Evolutionary conservation across 352 stramenopile genomes (phyloP), one percentile per base, ranked within the genome.

Genomic region (Pythium dissimile): DNA sequence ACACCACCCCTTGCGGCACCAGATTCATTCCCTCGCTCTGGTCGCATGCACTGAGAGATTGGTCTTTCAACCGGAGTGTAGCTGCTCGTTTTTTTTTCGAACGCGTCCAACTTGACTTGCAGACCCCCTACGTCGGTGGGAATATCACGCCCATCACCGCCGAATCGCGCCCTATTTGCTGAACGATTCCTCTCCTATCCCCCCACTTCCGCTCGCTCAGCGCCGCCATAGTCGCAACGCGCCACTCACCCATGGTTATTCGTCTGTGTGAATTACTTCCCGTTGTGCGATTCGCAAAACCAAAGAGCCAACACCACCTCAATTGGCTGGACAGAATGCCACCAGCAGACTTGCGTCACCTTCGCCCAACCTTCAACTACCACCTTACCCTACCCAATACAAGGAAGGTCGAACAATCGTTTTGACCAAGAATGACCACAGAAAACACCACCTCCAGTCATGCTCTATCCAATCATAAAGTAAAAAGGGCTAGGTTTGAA

Each of bases 191-290:
- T 9, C 43, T 24, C 7, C 8, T 26, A 15, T 26, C 43, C 43
- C 43, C 27, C 27, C 27, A 2, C 16, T 6, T 30, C 26, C 27
- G 24, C 27, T 18, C 5, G 27, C 37, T 16, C 21, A 15, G 11
- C 54, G 18, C 15, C 16, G n/a, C 48, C 42, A 34, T 30, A 43
- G 23, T 24, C 50, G 18, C 41, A 21, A 2, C n/a, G n/a, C 34
- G 18, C 43, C 42, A 65, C 62, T 64, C 55, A 69, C 55, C 62
- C 62, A 69, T 69, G 38, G 62, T 69, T 69, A 43, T 57, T 69
- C 54, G 62, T 69, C 62, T 69, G 54, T 69, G 62, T 69, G 62
- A 54, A 63, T 61, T 60, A 69, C 62, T 69, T 69, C 62, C 62
- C 62, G 62, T 69, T 69, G 54, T 64, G 61, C 61, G 61, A 68